phyloP scores from a whole-genome alignment of 768 basidiomycete species.

The Chlorophyllum brunneum region DNA sequence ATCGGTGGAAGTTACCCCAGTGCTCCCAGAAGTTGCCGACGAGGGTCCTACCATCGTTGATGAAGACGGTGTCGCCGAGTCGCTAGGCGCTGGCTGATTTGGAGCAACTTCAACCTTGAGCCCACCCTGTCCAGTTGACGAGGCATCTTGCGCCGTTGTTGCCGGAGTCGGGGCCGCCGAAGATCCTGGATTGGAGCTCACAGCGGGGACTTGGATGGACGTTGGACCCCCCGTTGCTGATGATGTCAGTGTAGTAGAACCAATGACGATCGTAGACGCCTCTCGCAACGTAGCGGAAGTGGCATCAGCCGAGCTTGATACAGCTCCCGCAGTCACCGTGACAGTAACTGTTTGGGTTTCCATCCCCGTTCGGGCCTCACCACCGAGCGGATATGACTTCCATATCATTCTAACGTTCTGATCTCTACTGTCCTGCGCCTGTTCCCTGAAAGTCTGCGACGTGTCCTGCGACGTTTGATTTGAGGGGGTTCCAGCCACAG shows the following conservation, averaged over 20 bases:
- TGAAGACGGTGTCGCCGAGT: background rate
- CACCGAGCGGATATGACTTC: background rate
- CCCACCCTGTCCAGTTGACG: background rate
- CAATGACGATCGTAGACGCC: background rate
- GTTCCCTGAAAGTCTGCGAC: background rate
- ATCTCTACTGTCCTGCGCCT: background rate
- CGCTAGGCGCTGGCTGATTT: background rate
- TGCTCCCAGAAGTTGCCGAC: background rate
- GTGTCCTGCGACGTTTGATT: background rate
- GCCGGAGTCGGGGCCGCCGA: background rate
- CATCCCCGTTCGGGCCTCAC: background rate
- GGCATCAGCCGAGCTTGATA: background rate
- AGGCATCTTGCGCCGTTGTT: background rate
- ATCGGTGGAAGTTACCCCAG: background rate
- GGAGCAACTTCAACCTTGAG: conserved; percentile 6
- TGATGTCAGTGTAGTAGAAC: background rate
- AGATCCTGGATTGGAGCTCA: background rate
- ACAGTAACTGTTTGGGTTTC: conserved; percentile 5
- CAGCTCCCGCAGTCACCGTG: background rate
- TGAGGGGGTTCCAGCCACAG: background rate
- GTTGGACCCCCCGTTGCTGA: background rate
- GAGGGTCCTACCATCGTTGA: background rate
- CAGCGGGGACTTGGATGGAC: background rate
- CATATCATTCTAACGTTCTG: background rate
- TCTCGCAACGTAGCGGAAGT: background rate